Evolutionary conservation across 2,329 filamentous ascomycete genomes (phyloP), one percentile per base, ranked within the genome.

Genomic region (Falciphora oryzae): DNA sequence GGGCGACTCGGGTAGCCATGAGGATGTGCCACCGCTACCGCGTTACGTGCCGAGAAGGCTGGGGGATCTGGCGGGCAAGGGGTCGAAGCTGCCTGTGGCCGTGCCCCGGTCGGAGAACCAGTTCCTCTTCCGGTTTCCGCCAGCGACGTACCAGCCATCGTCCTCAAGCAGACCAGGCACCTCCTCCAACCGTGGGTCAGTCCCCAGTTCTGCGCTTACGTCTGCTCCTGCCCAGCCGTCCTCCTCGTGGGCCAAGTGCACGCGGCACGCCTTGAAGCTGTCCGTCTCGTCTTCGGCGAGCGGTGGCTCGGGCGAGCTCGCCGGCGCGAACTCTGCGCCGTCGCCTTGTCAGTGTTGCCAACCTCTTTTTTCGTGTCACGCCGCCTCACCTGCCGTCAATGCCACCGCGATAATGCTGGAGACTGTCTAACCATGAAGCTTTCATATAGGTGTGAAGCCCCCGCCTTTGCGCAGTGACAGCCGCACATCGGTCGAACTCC

Each of bases 331-430:
- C 29, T 63, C 56, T 22, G 64, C 65, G 56, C 69, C 70, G 31
- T 70, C 69, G 50, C 70, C 71, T 64, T 69, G 72, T 73, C 65
- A 71, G 72, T 72, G 56, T 59, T 38, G 59, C 50, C 53, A 28
- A 44, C 27, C 64, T 65, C 66, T 65, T 68, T 59, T 63, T 63
- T 59, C 58, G 62, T 57, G 18, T 35, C 35, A 8, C 44, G 27
- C 13, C 50, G 44, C 22, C 44, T 56, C 38, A 10, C 27, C 27
- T n/a, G 10, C 50, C 44, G 28, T 31, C 32, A n/a, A n/a, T 11
- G 50, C 7, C 35, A 25, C 44, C 13, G 28, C 2, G 25, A 25
- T 22, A 38, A 27, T 22, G 61, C 22, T 28, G 50, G 25, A 32
- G 16, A 57, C 31, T 27, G 28, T 44, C 61, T 62, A 56, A 62